Base-by-base conservation (phyloP, 495 filamentous ascomycete species). In the Astrothelium subdiscretum region DNA sequence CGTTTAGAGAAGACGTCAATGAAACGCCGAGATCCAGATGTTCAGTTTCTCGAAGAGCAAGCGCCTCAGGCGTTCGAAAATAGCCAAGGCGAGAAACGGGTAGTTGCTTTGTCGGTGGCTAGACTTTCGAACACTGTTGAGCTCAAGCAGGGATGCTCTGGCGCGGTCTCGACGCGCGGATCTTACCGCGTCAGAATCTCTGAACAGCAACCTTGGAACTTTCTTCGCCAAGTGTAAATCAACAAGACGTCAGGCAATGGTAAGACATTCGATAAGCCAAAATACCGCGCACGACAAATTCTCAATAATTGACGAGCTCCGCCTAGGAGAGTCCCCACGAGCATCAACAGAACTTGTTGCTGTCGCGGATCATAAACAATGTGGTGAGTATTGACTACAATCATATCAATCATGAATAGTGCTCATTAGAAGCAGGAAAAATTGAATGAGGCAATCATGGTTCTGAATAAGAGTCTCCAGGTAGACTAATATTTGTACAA, bases 341-440 rank as follows among this genome's bases (percentile, higher is more conserved):
- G 71, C 90, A 97, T 72, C 94, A 97, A 78, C 94, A 98, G 80
- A 91, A 86, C 65, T 78, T 96, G 57, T 82, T 98, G 59, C 80
- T 98, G 26, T 92, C 89, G 11, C 90, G 94, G 52, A 97, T 98
- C 77, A 96, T 96, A 76, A 94, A 86, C 70, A 98, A 98, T 68
- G 90, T 97, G 67, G 94, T 97, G 80, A 70, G 86, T 78, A 54
- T 48, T 29, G 40, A 18, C 22, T 10, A 42, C 60, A 57, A 5
- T 38, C 5, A 4, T 58, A 31, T 22, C 15, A 8, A 44, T n/a
- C 20, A 26, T 43, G 13, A 48, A 29, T 18, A n/a, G 6, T 26
- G 15, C 35, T 20, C 24, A 54, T 22, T 32, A 51, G 31, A 62
- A 12, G 42, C 62, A 98, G 94, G 95, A 97, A 77, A 98, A 98